Conservation (phyloP, 2,329 filamentous ascomycete genomes). For the Colletotrichum orbiculare region DNA sequence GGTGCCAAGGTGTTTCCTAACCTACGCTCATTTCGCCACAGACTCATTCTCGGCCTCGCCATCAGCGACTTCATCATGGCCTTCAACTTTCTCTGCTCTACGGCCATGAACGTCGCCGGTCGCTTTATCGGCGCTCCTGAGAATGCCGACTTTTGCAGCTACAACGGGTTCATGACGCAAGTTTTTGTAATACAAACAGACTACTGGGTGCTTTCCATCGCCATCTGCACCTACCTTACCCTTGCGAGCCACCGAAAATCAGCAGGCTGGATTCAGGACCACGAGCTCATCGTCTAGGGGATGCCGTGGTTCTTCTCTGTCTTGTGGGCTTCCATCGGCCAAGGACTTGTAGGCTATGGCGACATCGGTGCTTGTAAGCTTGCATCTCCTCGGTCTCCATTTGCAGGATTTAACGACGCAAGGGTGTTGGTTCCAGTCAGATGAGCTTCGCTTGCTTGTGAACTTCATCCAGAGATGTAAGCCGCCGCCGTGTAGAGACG, state of each 20-base stretch:
- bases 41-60: conserved; percentile 52
- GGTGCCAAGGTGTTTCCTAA: conserved; percentile 48
- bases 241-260: conserved; percentile 49
- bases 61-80: conserved; percentile 54
- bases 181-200: conserved; percentile 57
- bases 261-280: conserved; percentile 50
- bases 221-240: conserved; percentile 53
- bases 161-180: conserved; percentile 55
- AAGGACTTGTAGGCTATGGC: conserved; percentile 44
- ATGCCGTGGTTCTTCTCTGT: conserved; percentile 51
- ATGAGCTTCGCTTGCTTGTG: conserved; percentile 49
- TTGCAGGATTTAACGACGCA: neutral
- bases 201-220: conserved; percentile 56
- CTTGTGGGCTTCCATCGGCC: conserved; percentile 48
- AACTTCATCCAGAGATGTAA: conserved; percentile 54
- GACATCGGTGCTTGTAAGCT: conserved; percentile 46
- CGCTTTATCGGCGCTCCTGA: conserved; percentile 43
- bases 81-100: conserved; percentile 51
- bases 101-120: conserved; percentile 48
- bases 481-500: neutral
- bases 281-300: conserved; percentile 46
- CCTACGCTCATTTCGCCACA: conserved; percentile 52
- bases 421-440: conserved; percentile 55
- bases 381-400: neutral
- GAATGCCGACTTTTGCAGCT: conserved; percentile 48